Evolutionary conservation across 305 asterid genomes (phyloP).

Genomic region (Fraxinus greggii): DNA sequence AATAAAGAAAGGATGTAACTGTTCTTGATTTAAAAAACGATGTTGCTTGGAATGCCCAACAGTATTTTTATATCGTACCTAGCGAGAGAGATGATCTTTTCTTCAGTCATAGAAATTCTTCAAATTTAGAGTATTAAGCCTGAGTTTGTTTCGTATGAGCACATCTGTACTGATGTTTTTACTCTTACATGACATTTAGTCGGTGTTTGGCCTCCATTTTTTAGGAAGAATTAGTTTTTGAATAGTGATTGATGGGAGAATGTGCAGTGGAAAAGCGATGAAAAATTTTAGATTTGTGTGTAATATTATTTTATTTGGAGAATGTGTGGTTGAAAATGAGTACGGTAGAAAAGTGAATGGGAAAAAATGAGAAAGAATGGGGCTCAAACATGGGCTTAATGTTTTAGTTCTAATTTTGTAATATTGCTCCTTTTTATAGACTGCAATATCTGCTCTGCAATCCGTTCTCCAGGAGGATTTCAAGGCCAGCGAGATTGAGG

Average conservation of each 20-base stretch:
- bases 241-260: too few species aligned
- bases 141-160: not conserved
- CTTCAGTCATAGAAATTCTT: not conserved
- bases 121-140: not conserved
- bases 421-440: slow-evolving; percentile 44
- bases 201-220: too few species aligned
- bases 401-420: slow-evolving; percentile 16
- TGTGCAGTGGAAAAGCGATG: too few species aligned
- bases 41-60: not conserved
- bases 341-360: too few species aligned
- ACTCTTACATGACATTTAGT: not conserved
- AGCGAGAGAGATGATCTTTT: not conserved
- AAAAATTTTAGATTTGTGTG: too few species aligned
- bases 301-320: too few species aligned
- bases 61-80: not conserved
- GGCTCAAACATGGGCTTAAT: too few species aligned
- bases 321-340: too few species aligned
- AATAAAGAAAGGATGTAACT: not conserved
- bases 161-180: not conserved
- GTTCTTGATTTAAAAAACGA: not conserved
- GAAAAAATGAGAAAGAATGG: too few species aligned
- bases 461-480: slow-evolving; percentile 98
- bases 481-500: slow-evolving; percentile 99
- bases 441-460: slow-evolving; percentile 91
- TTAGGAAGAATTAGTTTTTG: too few species aligned